These are phyloP conservation scores for Lachancea quebecensis DNA, from an alignment of 805 yeast genomes.

Conservation along the genomic window DNA sequence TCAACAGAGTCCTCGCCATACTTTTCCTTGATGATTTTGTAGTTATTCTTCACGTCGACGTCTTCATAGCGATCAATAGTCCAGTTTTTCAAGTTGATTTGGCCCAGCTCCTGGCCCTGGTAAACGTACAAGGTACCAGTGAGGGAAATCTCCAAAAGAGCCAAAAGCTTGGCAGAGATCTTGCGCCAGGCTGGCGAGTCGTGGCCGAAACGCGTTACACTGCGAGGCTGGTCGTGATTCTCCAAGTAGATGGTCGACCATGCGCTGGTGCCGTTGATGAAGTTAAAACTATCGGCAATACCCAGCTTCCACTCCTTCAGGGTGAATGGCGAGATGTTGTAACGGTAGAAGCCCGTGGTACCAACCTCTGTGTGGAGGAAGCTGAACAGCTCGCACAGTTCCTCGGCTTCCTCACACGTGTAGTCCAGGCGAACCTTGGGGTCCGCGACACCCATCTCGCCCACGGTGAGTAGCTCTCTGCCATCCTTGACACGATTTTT, in stretches of 20 bases:
- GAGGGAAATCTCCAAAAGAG: slow-evolving; percentile 39
- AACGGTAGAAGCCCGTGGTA: slow-evolving; percentile 28
- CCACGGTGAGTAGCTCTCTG: slow-evolving; percentile 50
- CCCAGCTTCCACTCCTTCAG: slow-evolving; percentile 39
- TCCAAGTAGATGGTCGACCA: slow-evolving; percentile 53
- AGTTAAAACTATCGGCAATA: slow-evolving; percentile 31
- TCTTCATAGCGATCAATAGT: slow-evolving; percentile 44
- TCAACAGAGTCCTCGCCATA: slow-evolving; percentile 24
- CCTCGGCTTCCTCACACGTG: slow-evolving; percentile 32
- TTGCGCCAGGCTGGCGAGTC: slow-evolving; percentile 32
- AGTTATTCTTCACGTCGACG: slow-evolving; percentile 40
- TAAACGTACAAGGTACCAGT: slow-evolving; percentile 51
- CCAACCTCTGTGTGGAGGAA: slow-evolving; percentile 34
- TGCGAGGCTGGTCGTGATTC: slow-evolving; percentile 54
- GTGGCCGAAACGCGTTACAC: slow-evolving; percentile 46
- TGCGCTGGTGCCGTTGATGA: slow-evolving; percentile 45
- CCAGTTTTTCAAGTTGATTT: slow-evolving; percentile 44
- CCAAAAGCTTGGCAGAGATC: slow-evolving; percentile 42
- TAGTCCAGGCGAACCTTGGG: slow-evolving; percentile 38
- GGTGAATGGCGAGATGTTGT: slow-evolving; percentile 23
- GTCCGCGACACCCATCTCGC: slow-evolving; percentile 43
- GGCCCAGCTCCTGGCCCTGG: slow-evolving; percentile 58
- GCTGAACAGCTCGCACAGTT: slow-evolving; percentile 36
- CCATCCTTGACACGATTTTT: slow-evolving; percentile 30
- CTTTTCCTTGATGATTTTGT: slow-evolving; percentile 28